These are phyloP conservation scores for Chloris gayana DNA, from an alignment of 176 grass and related monocot genomes.

Conservation along the genomic window DNA sequence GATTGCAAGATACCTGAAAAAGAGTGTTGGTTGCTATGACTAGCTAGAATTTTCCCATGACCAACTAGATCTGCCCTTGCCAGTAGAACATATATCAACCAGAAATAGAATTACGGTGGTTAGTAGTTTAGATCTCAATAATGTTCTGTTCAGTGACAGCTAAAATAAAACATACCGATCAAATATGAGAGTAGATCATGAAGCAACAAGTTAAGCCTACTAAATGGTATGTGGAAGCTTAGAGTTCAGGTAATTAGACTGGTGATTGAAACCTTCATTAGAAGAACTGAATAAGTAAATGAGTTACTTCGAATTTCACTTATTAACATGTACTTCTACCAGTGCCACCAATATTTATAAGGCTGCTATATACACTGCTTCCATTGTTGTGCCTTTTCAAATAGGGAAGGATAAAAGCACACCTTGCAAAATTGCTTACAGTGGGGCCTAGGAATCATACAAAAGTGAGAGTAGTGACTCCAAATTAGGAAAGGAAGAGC, in stretches of 20 bases:
- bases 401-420: neutral
- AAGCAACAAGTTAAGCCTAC: neutral
- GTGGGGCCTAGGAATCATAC: slow-evolving; percentile 35
- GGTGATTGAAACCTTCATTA: neutral
- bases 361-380: slow-evolving; percentile 18
- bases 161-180: neutral
- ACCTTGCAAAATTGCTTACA: slow-evolving; percentile 28
- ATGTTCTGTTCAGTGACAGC: neutral
- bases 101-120: slow-evolving; percentile 17
- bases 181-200: neutral
- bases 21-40: neutral
- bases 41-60: neutral
- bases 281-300: neutral
- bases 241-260: neutral
- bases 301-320: neutral
- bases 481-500: slow-evolving; percentile 29
- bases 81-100: neutral
- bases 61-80: slow-evolving; percentile 32
- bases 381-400: neutral
- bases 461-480: slow-evolving; percentile 19
- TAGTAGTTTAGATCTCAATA: slow-evolving; percentile 13
- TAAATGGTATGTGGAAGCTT: neutral
- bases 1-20: slow-evolving; percentile 1
- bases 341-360: slow-evolving; percentile 20
- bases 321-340: neutral